These are phyloP conservation scores for Fagus sylvatica DNA, from an alignment of 306 rosid genomes.

Conservation along the genomic window DNA sequence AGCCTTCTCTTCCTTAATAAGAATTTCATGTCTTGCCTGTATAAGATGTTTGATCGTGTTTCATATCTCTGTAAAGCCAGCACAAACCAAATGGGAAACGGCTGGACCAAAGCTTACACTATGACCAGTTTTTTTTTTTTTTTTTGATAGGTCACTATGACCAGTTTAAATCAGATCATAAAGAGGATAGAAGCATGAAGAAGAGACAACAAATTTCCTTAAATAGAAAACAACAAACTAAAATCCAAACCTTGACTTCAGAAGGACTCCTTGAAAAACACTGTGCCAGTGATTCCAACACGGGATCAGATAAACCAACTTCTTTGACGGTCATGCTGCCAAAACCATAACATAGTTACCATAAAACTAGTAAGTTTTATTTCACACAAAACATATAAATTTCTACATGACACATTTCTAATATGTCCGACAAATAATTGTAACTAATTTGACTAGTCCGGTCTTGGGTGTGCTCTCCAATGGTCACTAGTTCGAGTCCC, in stretches of 20 bases:
- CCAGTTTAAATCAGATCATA: slow-evolving; percentile 57
- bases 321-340: slow-evolving; percentile 77
- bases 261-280: slow-evolving; percentile 75
- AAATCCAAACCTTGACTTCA: slow-evolving; percentile 70
- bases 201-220: slow-evolving; percentile 20
- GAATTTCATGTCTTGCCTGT: slow-evolving; percentile 90
- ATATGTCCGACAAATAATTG: background rate
- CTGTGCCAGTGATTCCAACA: slow-evolving; percentile 69
- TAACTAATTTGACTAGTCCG: too few relatives aligned
- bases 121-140: slow-evolving; percentile 49
- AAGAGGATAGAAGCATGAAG: slow-evolving; percentile 26
- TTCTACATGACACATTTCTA: too few relatives aligned
- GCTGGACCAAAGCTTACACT: slow-evolving; percentile 81
- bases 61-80: slow-evolving; percentile 97
- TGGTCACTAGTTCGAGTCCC: too few relatives aligned
- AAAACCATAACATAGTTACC: slow-evolving; percentile 33
- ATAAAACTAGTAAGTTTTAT: slow-evolving; percentile 27
- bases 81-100: slow-evolving; percentile 87
- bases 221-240: slow-evolving; percentile 4
- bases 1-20: slow-evolving; percentile 54
- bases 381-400: slow-evolving; percentile 13
- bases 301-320: slow-evolving; percentile 71
- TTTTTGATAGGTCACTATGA: slow-evolving; percentile 30
- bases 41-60: slow-evolving; percentile 89
- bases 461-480: too few relatives aligned